Conservation (phyloP, 2,329 filamentous ascomycete species). For the Botryotinia globosa region DNA sequence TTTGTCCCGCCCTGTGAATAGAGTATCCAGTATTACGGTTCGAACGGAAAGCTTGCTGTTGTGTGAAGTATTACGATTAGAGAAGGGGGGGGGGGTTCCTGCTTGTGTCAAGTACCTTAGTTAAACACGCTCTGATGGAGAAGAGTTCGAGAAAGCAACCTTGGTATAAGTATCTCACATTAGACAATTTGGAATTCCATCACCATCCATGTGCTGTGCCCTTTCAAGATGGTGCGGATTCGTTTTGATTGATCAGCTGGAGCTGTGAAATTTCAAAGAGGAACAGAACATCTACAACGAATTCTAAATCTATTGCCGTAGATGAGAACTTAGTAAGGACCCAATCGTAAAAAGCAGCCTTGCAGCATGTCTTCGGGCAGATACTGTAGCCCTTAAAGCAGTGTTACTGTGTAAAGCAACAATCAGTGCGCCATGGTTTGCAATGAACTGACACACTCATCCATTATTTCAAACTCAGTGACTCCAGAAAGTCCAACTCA, state of each 20-base stretch:
- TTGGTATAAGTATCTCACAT: no score
- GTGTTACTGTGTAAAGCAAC: neutral
- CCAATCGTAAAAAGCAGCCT: neutral
- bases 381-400: neutral
- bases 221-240: neutral
- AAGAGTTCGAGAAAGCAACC: neutral
- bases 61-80: neutral
- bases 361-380: neutral
- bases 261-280: neutral
- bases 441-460: neutral
- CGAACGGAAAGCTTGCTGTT: neutral
- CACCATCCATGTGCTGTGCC: neutral
- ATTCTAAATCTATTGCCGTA: neutral
- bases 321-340: neutral
- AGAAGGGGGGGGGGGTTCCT: no score
- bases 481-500: neutral
- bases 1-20: neutral
- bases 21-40: neutral
- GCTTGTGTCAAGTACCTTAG: neutral
- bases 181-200: neutral
- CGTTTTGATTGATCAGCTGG: neutral
- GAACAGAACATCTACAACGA: neutral
- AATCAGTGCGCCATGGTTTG: no score
- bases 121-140: neutral
- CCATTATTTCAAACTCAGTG: neutral